Percentiles rank a stretch among this genome's conserved stretches.
Evolutionary conservation across 495 filamentous ascomycete genomes (phyloP).

Genomic region (Neurospora tetraspora): DNA sequence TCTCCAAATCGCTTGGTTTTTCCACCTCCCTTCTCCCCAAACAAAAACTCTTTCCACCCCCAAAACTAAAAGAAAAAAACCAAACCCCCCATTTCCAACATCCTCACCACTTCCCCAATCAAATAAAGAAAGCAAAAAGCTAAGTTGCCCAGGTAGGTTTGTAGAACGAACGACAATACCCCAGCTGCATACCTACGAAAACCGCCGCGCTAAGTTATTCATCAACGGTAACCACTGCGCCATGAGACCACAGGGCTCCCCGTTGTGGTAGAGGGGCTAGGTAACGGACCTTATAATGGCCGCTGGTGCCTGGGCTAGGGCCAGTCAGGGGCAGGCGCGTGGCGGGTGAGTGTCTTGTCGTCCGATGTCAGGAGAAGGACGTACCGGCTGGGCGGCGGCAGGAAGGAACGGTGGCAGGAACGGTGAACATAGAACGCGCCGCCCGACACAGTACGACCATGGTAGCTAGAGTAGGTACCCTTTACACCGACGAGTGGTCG

Average conservation of each 20-base stretch:
- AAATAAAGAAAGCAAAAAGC: background rate
- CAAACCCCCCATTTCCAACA: too few species aligned
- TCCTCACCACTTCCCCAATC: background rate
- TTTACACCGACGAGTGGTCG: background rate
- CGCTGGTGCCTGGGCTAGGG: background rate
- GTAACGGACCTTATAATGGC: background rate
- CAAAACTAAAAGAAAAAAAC: background rate
- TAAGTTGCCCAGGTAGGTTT: background rate
- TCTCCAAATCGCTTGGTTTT: background rate
- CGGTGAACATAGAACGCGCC: too few species aligned
- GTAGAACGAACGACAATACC: background rate
- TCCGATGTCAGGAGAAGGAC: background rate
- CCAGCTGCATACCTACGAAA: too few species aligned
- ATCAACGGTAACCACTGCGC: background rate
- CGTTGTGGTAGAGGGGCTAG: background rate
- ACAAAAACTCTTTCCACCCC: background rate
- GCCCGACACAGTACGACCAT: too few species aligned
- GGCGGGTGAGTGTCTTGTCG: background rate
- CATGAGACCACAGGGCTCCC: background rate
- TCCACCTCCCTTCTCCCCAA: background rate
- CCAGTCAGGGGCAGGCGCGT: background rate
- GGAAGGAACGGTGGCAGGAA: too few species aligned
- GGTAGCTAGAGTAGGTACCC: background rate
- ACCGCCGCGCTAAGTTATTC: too few species aligned
- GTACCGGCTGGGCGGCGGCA: too few species aligned